These are phyloP conservation scores for Trichoderma gracile DNA, from an alignment of 2,329 filamentous ascomycete species.

Conservation along the genomic window DNA sequence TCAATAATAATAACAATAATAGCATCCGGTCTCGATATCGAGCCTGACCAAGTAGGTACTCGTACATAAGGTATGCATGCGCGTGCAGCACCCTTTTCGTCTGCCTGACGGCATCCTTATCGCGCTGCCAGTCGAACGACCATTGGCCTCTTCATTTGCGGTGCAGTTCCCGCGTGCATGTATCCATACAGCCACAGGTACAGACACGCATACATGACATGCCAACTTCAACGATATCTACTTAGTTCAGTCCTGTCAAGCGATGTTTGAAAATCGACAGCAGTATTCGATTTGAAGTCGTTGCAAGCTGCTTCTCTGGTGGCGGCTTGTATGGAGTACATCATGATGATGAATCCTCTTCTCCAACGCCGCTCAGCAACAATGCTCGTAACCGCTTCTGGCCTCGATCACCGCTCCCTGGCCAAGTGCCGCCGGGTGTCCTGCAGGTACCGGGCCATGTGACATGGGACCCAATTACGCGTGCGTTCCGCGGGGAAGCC, in stretches of 20 bases:
- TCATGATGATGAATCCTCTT: neutral
- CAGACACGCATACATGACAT: neutral
- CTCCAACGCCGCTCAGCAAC: conserved; percentile 2
- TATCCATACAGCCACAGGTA: neutral
- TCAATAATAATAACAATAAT: neutral
- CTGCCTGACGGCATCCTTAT: neutral
- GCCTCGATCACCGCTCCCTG: neutral
- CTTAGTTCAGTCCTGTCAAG: neutral
- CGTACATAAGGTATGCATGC: conserved; percentile 1
- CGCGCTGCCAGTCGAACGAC: conserved; percentile 9
- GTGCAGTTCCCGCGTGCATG: neutral
- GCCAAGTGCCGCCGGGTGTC: conserved; percentile 5
- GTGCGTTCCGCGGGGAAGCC: conserved; percentile 25
- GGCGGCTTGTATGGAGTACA: neutral
- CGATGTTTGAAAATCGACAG: neutral
- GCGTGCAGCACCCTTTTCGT: neutral
- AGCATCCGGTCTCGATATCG: neutral
- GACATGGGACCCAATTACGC: conserved; percentile 16
- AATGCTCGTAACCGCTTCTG: conserved; percentile 14
- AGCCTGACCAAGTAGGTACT: neutral
- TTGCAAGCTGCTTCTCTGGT: too few relatives aligned
- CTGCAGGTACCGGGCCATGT: conserved; percentile 23
- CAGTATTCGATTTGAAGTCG: too few relatives aligned
- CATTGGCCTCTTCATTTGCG: conserved; percentile 2
- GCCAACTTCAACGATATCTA: too few relatives aligned